Base-by-base conservation (phyloP, 352 stramenopile species). In the Pythium coloratum region DNA sequence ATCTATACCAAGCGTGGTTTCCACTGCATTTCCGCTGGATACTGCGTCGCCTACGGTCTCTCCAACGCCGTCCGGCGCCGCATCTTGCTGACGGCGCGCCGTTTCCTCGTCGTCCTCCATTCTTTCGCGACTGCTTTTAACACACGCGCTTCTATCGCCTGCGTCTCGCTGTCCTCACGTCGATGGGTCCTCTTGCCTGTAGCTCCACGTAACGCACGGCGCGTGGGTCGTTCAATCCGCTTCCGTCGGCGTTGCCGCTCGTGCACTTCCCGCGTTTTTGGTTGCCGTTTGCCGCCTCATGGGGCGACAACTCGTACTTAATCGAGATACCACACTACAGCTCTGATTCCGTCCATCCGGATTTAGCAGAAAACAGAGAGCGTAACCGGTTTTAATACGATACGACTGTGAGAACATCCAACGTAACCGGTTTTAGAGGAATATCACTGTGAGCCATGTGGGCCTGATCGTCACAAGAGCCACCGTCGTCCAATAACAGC, bases 181-280 rank as follows among this genome's bases (percentile, higher is more conserved):
- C 46, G 46, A 18, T 30, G 62, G 33, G 10, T n/a, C 51, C 38
- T 67, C 44, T 36, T 24, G 44, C 26, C 44, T 13, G 49, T 38
- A 38, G 26, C 24, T 38, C 12, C 49, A n/a, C 24, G 49, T 20
- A 24, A 13, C 24, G 28, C 18, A 53, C 6, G 16, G n/a, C 9
- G 32, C n/a, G 16, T 34, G 33, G 6, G 6, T 49, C 33, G 4
- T 49, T 50, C 30, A 34, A 13, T 56, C 5, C 16, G 8, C 16
- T 10, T 38, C 42, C 18, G 10, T 49, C 53, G 32, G 44, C 54
- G 62, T 69, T 63, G 54, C 53, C 40, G 18, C 59, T 64, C 56
- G 47, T 58, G 55, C 62, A 49, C 63, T 61, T 67, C 59, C 59
- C 66, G 58, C 65, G 66, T 66, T 66, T 72, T 70, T 63, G 13